Percentiles rank a stretch among this genome's conserved stretches.
Evolutionary conservation across 148 eudicot genomes (phyloP).

Genomic region (Suaeda aralocaspica): DNA sequence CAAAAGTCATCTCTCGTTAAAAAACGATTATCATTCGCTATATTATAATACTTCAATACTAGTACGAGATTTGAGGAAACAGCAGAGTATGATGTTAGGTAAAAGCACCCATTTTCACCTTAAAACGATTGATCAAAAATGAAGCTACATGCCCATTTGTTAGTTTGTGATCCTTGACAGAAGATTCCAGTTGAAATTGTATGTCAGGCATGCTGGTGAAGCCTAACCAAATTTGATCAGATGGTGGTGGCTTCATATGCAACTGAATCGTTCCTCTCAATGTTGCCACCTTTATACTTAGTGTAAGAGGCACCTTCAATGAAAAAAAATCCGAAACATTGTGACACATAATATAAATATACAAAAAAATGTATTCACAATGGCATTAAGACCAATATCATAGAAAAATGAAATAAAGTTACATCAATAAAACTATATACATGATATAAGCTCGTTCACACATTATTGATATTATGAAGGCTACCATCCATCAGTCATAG

Average conservation of each 20-base stretch:
- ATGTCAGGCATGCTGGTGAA: constrained; percentile 88
- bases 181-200: constrained; percentile 74
- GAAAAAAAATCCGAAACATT: not conserved
- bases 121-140: constrained; percentile 67
- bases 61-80: not conserved
- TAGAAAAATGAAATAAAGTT: not conserved
- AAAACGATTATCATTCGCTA: not conserved
- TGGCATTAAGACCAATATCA: not conserved
- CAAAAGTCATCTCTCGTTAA: too few species aligned
- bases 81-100: not conserved
- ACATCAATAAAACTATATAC: not conserved
- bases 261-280: constrained; percentile 75
- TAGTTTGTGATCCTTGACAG: constrained; percentile 82
- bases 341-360: not conserved
- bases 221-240: constrained; percentile 90
- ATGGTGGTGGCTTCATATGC: constrained; percentile 88
- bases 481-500: too few species aligned
- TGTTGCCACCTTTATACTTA: constrained; percentile 69
- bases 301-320: constrained; percentile 74
- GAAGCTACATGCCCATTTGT: constrained; percentile 64
- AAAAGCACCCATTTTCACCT: constrained; percentile 45
- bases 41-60: not conserved
- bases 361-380: not conserved
- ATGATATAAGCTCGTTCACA: too few species aligned
- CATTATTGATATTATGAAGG: too few species aligned